Percentiles rank a stretch among this genome's conserved stretches.
phyloP scores from a whole-genome alignment of 352 stramenopile species.

The Globisporangium takayamanum region DNA sequence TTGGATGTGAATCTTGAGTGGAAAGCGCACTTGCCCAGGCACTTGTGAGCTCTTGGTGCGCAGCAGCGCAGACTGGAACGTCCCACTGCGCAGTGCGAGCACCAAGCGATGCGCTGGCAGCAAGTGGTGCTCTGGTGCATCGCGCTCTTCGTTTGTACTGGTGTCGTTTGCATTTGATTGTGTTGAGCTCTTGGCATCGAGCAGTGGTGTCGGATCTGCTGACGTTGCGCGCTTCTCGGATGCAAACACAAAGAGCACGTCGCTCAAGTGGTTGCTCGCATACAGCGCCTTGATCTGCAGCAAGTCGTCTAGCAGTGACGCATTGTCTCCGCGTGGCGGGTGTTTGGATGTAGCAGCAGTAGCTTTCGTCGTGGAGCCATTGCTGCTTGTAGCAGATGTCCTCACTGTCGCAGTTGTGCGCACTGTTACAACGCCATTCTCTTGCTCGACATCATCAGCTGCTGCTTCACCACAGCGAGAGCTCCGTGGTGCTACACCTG shows the following conservation, averaged over 20 bases:
- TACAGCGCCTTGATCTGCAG: conserved; percentile 53
- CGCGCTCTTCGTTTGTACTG: background rate
- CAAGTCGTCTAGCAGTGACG: conserved; percentile 35
- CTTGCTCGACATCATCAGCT: background rate
- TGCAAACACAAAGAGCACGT: conserved; percentile 76
- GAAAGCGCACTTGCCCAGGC: conserved; percentile 62
- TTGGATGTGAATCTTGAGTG: conserved; percentile 75
- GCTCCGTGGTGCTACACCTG: too few relatives aligned
- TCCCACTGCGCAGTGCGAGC: conserved; percentile 64
- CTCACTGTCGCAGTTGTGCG: background rate
- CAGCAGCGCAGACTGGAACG: conserved; percentile 58
- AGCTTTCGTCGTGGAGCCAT: background rate
- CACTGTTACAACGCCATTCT: background rate
- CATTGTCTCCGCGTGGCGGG: background rate
- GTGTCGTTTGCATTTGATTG: background rate
- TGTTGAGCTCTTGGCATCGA: background rate
- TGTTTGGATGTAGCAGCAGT: background rate
- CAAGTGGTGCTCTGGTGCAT: conserved; percentile 28
- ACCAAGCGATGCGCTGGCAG: conserved; percentile 73
- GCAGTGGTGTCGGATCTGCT: background rate
- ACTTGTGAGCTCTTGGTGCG: conserved; percentile 65
- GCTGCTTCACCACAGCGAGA: too few relatives aligned
- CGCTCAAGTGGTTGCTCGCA: conserved; percentile 66
- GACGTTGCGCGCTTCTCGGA: conserved; percentile 17
- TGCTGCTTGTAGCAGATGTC: background rate